These are phyloP conservation scores for Leptomonas pyrrhocoris DNA, from an alignment of 208 protist species.

Conservation along the genomic window DNA sequence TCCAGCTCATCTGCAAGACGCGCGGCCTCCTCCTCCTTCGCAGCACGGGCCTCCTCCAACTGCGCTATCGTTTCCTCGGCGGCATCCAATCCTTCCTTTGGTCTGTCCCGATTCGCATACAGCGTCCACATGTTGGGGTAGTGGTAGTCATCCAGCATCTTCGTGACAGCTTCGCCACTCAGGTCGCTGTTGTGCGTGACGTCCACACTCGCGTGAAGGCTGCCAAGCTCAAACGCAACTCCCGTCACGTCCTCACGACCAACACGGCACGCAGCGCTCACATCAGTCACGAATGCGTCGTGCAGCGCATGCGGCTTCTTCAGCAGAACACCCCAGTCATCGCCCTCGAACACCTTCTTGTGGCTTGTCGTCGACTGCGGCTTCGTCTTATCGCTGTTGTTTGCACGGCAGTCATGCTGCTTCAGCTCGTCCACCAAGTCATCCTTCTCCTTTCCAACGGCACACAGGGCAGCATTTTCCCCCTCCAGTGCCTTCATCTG, in stretches of 20 bases:
- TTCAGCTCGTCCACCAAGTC: slow-evolving; percentile 19
- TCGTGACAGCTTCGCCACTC: slow-evolving; percentile 30
- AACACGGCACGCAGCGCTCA: slow-evolving; percentile 43
- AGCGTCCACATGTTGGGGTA: slow-evolving; percentile 39
- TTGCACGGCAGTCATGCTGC: slow-evolving; percentile 22
- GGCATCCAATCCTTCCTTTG: slow-evolving; percentile 7
- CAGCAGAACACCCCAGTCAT: slow-evolving; percentile 45
- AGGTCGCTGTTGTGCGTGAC: slow-evolving; percentile 48
- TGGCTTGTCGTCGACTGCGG: slow-evolving; percentile 33
- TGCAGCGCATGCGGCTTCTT: slow-evolving; percentile 32
- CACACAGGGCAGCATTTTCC: slow-evolving; percentile 19
- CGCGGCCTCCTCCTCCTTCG: slow-evolving; percentile 1
- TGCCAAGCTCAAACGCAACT: slow-evolving; percentile 40
- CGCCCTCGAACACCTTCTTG: slow-evolving; percentile 48
- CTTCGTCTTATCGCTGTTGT: slow-evolving; percentile 27
- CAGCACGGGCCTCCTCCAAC: not conserved
- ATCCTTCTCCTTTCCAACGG: slow-evolving; percentile 10
- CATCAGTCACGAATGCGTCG: slow-evolving; percentile 41
- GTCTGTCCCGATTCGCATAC: slow-evolving; percentile 27
- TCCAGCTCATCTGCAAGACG: not conserved
- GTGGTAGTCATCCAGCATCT: slow-evolving; percentile 42
- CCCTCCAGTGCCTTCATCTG: slow-evolving; percentile 33
- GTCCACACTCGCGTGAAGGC: slow-evolving; percentile 32
- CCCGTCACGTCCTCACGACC: slow-evolving; percentile 34
- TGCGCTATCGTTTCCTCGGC: not conserved